Conservation (phyloP, 2,329 filamentous ascomycete genomes). For the Clonostachys sp. region DNA sequence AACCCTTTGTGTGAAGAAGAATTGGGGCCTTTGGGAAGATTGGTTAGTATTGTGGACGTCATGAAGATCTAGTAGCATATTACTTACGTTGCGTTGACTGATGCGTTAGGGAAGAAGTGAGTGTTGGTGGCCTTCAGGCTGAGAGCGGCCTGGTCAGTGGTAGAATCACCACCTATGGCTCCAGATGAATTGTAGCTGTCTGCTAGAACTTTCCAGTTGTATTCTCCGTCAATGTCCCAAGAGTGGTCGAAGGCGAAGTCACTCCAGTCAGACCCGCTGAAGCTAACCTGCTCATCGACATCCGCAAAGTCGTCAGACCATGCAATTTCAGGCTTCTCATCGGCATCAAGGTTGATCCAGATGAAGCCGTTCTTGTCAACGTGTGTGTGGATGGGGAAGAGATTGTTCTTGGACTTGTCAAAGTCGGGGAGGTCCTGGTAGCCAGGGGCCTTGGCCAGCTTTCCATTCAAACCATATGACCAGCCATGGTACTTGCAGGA, state of each 20-base stretch:
- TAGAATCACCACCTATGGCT: constrained; percentile 45
- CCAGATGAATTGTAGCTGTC: constrained; percentile 61
- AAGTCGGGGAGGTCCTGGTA: constrained; percentile 53
- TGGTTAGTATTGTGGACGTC: neutral
- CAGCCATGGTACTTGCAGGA: constrained; percentile 60
- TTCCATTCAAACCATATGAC: constrained; percentile 54
- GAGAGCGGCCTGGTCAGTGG: constrained; percentile 38
- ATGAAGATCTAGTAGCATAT: neutral
- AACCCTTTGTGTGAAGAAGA: constrained; percentile 61
- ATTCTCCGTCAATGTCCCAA: constrained; percentile 52
- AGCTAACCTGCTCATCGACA: constrained; percentile 38
- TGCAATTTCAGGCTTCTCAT: constrained; percentile 34
- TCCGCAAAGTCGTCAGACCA: constrained; percentile 49
- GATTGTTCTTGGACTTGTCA: constrained; percentile 48
- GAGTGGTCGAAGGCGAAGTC: constrained; percentile 54
- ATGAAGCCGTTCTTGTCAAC: constrained; percentile 50
- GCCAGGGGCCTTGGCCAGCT: constrained; percentile 54
- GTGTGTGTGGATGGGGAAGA: constrained; percentile 50
- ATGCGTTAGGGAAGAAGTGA: constrained; percentile 46
- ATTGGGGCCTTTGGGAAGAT: constrained; percentile 41
- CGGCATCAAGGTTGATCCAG: constrained; percentile 51
- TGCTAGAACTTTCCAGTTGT: constrained; percentile 56
- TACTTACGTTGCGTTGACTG: constrained; percentile 45
- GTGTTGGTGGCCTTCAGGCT: constrained; percentile 40
- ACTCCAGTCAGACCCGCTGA: constrained; percentile 40